phyloP scores from a whole-genome alignment of 2,329 filamentous ascomycete genomes.

The Cylindrodendrum hubeiense region DNA sequence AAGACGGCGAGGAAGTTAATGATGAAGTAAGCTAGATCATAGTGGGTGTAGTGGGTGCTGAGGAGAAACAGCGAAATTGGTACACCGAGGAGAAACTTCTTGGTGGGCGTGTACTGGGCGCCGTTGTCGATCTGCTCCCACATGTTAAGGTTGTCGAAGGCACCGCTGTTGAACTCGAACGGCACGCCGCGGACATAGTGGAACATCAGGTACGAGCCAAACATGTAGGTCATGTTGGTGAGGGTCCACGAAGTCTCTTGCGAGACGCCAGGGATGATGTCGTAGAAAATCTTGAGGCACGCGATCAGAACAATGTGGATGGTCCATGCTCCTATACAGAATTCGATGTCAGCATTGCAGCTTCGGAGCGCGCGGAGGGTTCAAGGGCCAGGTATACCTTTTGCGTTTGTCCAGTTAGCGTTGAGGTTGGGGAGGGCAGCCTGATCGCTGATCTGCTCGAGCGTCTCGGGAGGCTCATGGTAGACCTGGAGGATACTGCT shows the following conservation, averaged over 20 bases:
- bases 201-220: conserved; percentile 99
- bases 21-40: conserved; percentile 95
- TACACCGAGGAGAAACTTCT: conserved; percentile 96
- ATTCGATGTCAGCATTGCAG: conserved; percentile 32
- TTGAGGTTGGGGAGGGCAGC: conserved; percentile 95
- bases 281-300: conserved; percentile 94
- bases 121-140: conserved; percentile 99
- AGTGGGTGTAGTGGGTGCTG: conserved; percentile 99
- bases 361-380: conserved; percentile 12
- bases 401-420: conserved; percentile 98
- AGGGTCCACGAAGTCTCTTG: conserved; percentile 99
- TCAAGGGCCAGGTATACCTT: conserved; percentile 72
- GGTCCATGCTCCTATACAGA: conserved; percentile 86
- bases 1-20: conserved; percentile 96
- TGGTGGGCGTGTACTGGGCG: conserved; percentile 97
- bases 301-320: conserved; percentile 96
- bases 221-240: conserved; percentile 99
- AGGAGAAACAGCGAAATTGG: conserved; percentile 94
- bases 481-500: conserved; percentile 95
- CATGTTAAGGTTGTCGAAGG: conserved; percentile 99
- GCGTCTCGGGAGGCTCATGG: conserved; percentile 94
- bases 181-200: conserved; percentile 98
- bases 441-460: conserved; percentile 98
- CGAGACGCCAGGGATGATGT: conserved; percentile 94
- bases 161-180: conserved; percentile 98